These are phyloP conservation scores for Sugiyamaella boreocaroliniensis DNA, from an alignment of 805 yeast genomes.

Conservation along the genomic window DNA sequence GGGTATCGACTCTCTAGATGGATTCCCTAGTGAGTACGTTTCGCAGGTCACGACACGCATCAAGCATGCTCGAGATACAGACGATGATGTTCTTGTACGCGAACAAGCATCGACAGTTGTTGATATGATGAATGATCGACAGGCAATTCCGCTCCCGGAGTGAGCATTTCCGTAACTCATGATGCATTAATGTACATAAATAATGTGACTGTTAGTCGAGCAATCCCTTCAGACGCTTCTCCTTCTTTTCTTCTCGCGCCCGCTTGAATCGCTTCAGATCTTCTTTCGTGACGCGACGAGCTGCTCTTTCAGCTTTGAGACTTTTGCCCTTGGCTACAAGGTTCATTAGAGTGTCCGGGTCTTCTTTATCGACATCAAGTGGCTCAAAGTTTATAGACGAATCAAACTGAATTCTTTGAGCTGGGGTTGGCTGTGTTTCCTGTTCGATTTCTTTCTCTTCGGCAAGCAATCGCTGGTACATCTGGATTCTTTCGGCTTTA, in stretches of 20 bases:
- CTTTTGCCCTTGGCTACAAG: slow-evolving; percentile 15
- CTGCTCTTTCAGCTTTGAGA: slow-evolving; percentile 18
- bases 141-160: background rate
- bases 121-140: slow-evolving; percentile 5
- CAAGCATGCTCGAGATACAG: slow-evolving; percentile 20
- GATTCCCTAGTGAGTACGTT: slow-evolving; percentile 26
- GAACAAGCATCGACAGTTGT: slow-evolving; percentile 23
- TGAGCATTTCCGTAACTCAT: background rate
- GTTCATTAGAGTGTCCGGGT: slow-evolving; percentile 7
- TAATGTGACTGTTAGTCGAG: background rate
- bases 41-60: slow-evolving; percentile 17
- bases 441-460: background rate
- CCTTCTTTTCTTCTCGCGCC: slow-evolving; percentile 20
- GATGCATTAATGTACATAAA: background rate
- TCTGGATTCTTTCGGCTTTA: slow-evolving; percentile 11
- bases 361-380: background rate
- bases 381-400: background rate
- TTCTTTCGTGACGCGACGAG: slow-evolving; percentile 15
- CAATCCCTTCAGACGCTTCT: slow-evolving; percentile 7
- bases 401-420: background rate
- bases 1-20: slow-evolving; percentile 24
- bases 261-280: slow-evolving; percentile 19
- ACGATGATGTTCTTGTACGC: slow-evolving; percentile 29
- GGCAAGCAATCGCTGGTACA: slow-evolving; percentile 7
- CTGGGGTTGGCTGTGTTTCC: background rate